Percentiles rank a stretch among this genome's conserved stretches.
Evolutionary conservation across 306 rosid genomes (phyloP).

Genomic region (Acacia confusa): DNA sequence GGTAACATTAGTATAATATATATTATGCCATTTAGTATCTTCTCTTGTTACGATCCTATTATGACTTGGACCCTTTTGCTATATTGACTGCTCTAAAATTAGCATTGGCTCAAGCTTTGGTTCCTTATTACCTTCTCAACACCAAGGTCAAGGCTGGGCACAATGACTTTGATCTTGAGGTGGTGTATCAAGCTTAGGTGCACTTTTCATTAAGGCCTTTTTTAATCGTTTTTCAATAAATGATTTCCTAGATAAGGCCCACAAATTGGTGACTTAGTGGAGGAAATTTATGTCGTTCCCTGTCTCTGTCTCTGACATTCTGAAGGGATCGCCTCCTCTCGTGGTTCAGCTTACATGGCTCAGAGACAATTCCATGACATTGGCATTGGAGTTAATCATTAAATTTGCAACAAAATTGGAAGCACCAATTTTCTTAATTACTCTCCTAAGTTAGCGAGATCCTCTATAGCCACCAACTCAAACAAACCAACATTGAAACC

Average conservation of each 20-base stretch:
- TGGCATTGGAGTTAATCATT: too few relatives aligned
- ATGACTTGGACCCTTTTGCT: slow-evolving; percentile 29
- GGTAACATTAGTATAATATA: too few relatives aligned
- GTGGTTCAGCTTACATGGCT: too few relatives aligned
- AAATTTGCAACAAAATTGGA: too few relatives aligned
- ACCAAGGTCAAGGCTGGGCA: slow-evolving; percentile 54
- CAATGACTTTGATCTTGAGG: slow-evolving; percentile 55
- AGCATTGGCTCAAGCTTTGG: slow-evolving; percentile 63
- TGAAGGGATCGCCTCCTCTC: too few relatives aligned
- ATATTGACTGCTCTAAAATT: slow-evolving; percentile 41
- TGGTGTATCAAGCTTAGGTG: slow-evolving; percentile 73
- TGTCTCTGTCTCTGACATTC: too few relatives aligned
- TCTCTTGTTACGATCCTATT: slow-evolving; percentile 41
- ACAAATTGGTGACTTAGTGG: slow-evolving; percentile 60
- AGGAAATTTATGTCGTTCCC: slow-evolving; percentile 54
- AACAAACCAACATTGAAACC: too few relatives aligned
- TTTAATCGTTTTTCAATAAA: slow-evolving; percentile 30
- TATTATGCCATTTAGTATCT: slow-evolving; percentile 67
- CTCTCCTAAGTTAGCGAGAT: too few relatives aligned
- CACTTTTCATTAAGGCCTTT: slow-evolving; percentile 63
- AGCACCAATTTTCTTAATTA: too few relatives aligned
- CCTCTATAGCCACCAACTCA: too few relatives aligned
- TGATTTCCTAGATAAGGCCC: slow-evolving; percentile 54
- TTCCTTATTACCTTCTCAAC: slow-evolving; percentile 63
- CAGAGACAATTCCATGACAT: too few relatives aligned